phyloP scores from a whole-genome alignment of 2,329 filamentous ascomycete species.

The Albifimbria verrucaria region DNA sequence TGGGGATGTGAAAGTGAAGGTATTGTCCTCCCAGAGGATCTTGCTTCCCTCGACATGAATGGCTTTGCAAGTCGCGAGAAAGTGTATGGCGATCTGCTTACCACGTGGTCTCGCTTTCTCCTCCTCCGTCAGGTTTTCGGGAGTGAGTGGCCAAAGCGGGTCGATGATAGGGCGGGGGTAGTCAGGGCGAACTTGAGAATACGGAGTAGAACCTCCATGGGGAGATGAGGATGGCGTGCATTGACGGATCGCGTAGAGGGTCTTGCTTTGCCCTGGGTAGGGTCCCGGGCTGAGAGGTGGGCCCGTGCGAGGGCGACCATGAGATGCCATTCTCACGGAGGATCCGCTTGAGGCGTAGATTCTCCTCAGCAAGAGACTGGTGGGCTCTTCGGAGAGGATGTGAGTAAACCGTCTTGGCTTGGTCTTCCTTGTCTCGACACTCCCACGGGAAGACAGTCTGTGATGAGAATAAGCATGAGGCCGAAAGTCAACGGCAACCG shows the following conservation, averaged over 20 bases:
- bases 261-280: constrained; percentile 28
- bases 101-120: constrained; percentile 45
- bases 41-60: constrained; percentile 47
- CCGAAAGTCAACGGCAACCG: not conserved
- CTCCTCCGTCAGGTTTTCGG: constrained; percentile 38
- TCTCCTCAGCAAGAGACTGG: constrained; percentile 44
- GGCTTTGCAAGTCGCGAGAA: constrained; percentile 48
- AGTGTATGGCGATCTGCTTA: constrained; percentile 50
- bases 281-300: constrained; percentile 27
- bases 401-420: constrained; percentile 45
- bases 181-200: constrained; percentile 51
- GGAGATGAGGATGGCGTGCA: constrained; percentile 38
- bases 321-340: constrained; percentile 50
- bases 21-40: constrained; percentile 49
- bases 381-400: constrained; percentile 46
- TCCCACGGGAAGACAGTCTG: constrained; percentile 43
- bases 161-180: constrained; percentile 50
- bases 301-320: constrained; percentile 40
- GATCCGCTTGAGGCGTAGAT: constrained; percentile 46
- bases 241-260: constrained; percentile 25
- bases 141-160: constrained; percentile 43
- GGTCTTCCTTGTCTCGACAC: constrained; percentile 49
- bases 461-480: not conserved
- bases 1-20: constrained; percentile 52
- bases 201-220: constrained; percentile 49